A percentile compares a stretch with the other conserved stretches of the same genome.
Evolutionary conservation across 805 yeast species (phyloP).

Genomic region (Metschnikowia rubicola): DNA sequence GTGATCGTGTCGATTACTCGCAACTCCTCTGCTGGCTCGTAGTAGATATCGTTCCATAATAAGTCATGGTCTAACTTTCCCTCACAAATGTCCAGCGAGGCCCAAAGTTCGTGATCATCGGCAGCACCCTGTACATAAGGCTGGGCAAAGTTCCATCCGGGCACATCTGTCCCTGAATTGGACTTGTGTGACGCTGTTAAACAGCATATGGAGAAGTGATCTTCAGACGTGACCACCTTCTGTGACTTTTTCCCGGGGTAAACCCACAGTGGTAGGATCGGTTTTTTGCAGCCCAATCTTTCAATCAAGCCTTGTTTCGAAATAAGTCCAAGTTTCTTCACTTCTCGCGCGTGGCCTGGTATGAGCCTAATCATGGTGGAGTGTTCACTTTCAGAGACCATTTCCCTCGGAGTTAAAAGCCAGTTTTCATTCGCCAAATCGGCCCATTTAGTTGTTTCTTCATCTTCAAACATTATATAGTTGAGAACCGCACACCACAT

Average conservation of each 20-base stretch:
- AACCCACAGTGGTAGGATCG: slow-evolving; percentile 67
- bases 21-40: slow-evolving; percentile 8
- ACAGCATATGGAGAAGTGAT: slow-evolving; percentile 12
- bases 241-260: slow-evolving; percentile 46
- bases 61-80: slow-evolving; percentile 48
- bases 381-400: slow-evolving; percentile 57
- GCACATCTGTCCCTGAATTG: slow-evolving; percentile 6
- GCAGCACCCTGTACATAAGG: slow-evolving; percentile 89
- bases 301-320: slow-evolving; percentile 27
- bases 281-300: slow-evolving; percentile 34
- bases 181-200: slow-evolving; percentile 13
- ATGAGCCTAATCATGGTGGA: slow-evolving; percentile 46
- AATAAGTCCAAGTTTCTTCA: slow-evolving; percentile 39
- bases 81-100: slow-evolving; percentile 35
- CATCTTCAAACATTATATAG: slow-evolving; percentile 42
- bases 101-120: slow-evolving; percentile 91
- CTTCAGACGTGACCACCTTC: background rate
- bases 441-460: slow-evolving; percentile 1
- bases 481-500: slow-evolving; percentile 87
- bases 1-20: slow-evolving; percentile 22
- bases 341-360: slow-evolving; percentile 46
- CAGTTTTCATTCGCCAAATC: slow-evolving; percentile 23
- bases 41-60: slow-evolving; percentile 48
- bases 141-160: slow-evolving; percentile 17
- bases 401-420: slow-evolving; percentile 47